Conservation (phyloP, 305 asterid species). For the Rubia tinctorum region DNA sequence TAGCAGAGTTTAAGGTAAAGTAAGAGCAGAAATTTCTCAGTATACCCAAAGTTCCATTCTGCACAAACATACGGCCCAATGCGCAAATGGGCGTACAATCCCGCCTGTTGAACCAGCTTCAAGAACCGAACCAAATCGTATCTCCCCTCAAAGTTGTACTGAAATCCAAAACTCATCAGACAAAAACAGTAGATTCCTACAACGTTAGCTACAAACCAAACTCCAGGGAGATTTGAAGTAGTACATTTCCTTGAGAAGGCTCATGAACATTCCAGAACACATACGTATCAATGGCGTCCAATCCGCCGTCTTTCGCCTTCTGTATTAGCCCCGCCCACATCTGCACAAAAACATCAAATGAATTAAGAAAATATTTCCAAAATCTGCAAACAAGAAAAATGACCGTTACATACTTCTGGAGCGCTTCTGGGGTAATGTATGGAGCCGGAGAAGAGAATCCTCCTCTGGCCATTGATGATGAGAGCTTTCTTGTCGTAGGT, state of each 20-base stretch:
- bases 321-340: conserved; percentile 96
- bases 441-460: conserved; percentile 83
- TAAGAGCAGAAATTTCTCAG: not conserved
- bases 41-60: conserved; percentile 97
- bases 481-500: conserved; percentile 74
- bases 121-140: conserved; percentile 73
- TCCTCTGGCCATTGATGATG: conserved; percentile 75
- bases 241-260: conserved; percentile 89
- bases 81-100: conserved; percentile 73
- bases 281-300: conserved; percentile 86
- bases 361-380: too few species aligned
- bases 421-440: conserved; percentile 97
- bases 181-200: not conserved
- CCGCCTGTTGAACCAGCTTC: conserved; percentile 80
- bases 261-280: conserved; percentile 94
- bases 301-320: conserved; percentile 94
- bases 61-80: conserved; percentile 99
- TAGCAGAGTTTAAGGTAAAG: conserved; percentile 1
- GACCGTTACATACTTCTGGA: conserved; percentile 73
- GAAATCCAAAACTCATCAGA: conserved; percentile 17
- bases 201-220: not conserved
- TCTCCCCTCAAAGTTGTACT: conserved; percentile 89
- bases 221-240: too few species aligned
- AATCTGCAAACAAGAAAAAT: too few species aligned
- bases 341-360: conserved; percentile 43